phyloP scores from a whole-genome alignment of 345 rosid species.

The Hevea brasiliensis region DNA sequence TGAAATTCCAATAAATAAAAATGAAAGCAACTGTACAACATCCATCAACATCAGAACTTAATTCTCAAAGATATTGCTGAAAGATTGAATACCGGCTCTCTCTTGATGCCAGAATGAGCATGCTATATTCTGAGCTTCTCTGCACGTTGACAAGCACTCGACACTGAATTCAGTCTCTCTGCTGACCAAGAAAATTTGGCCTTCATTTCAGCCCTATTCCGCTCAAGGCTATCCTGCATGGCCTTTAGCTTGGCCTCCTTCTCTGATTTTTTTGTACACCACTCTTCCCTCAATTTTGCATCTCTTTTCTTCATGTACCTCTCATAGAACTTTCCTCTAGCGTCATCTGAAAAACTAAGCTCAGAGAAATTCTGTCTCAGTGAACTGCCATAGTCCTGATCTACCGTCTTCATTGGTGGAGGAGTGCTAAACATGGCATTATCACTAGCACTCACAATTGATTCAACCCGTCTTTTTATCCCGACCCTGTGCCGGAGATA shows the following conservation, averaged over 20 bases:
- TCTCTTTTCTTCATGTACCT: conserved; percentile 85
- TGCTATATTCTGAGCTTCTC: conserved; percentile 66
- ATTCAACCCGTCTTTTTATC: conserved; percentile 42
- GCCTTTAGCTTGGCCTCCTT: conserved; percentile 83
- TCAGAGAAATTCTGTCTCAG: conserved; percentile 55
- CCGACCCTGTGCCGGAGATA: conserved; percentile 40
- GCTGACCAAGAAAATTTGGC: conserved; percentile 53
- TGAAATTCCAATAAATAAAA: conserved; percentile 1
- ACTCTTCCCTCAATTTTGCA: conserved; percentile 77
- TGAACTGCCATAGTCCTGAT: conserved; percentile 45
- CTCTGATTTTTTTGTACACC: conserved; percentile 62
- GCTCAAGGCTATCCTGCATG: conserved; percentile 77
- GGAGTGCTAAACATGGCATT: conserved; percentile 37
- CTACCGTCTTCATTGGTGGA: conserved; percentile 48
- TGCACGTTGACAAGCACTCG: conserved; percentile 45
- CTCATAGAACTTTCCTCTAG: conserved; percentile 75
- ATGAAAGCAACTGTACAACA: conserved; percentile 15
- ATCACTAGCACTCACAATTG: conserved; percentile 11
- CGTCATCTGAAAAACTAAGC: conserved; percentile 58
- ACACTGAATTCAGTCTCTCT: conserved; percentile 42
- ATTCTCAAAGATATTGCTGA: conserved; percentile 15
- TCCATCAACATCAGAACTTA: conserved; percentile 9
- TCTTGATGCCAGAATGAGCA: conserved; percentile 47
- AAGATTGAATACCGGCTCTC: conserved; percentile 66
- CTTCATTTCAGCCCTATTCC: conserved; percentile 76